Base-by-base conservation (phyloP, 2,329 filamentous ascomycete genomes). In the Verticillium dahliae region DNA sequence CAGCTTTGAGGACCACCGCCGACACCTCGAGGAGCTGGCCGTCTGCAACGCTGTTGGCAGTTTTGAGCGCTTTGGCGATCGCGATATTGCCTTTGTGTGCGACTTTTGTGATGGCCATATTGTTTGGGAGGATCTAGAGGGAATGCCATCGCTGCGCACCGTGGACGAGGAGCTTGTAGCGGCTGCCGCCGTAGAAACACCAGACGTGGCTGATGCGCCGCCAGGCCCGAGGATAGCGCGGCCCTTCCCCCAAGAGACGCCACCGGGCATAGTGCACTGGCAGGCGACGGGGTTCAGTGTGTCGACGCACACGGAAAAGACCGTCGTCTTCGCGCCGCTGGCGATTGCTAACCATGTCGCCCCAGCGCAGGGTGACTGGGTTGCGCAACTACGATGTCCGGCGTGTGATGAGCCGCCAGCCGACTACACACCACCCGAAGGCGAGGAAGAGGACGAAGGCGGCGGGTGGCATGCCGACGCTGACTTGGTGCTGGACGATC, bases 41-140 rank as follows among this genome's bases (percentile, higher is more conserved):
- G 72, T 76, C 31, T 86, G 83, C 71, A 82, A 82, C 66, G 69
- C 71, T 4, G 75, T 83, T 2, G 84, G 84, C n/a, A 74, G 76
- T 34, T 86, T 86, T 63, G 80, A 85, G 71, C 78, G 82, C 14
- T 80, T 85, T 59, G 81, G 78, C 52, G 80, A 84, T 37, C 69
- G 72, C 45, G 83, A 85, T 63, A 76, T 85, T 57, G 83, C 80
- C 7, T 86, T 86, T 67, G 75, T 85, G 7, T 87, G 84, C 73
- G 83, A 87, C 72, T 86, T 81, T 68, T 86, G 84, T 72, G 83
- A 86, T 68, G 84, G 84, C 1, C 82, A 83, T 67, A 73, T 86
- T 31, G 72, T 86, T 27, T 86, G 84, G 84, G 77, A 82, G 62
- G 81, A 87, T 67, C 67, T 86, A 37, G 76, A 79, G 65, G 74